phyloP scores from a whole-genome alignment of 306 rosid genomes.

The Pyrus betulifolia region DNA sequence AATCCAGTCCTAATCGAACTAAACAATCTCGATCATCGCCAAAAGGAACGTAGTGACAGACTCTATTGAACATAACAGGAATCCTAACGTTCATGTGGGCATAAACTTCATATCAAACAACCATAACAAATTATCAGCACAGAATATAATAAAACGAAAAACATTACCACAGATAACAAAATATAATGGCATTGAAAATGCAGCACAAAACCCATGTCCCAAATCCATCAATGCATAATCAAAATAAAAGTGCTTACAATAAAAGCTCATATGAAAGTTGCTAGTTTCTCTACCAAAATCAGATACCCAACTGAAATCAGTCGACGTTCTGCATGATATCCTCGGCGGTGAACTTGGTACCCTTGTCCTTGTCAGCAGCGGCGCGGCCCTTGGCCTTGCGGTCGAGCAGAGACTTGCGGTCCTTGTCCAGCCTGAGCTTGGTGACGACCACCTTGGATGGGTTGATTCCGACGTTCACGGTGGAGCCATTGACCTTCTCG shows the following conservation, averaged over 20 bases:
- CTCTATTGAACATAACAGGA: neutral
- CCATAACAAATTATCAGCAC: neutral
- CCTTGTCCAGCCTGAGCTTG: slow-evolving; percentile 84
- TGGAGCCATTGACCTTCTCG: slow-evolving; percentile 91
- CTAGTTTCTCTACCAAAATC: neutral
- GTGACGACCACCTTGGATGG: slow-evolving; percentile 75
- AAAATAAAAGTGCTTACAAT: neutral
- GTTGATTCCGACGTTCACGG: slow-evolving; percentile 88
- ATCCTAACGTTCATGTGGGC: neutral
- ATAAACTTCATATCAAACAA: neutral
- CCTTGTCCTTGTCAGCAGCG: slow-evolving; percentile 93
- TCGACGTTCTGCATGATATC: slow-evolving; percentile 87
- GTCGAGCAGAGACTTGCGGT: slow-evolving; percentile 73
- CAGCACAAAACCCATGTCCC: slow-evolving; percentile 2
- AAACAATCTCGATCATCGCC: neutral
- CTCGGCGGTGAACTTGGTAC: slow-evolving; percentile 84
- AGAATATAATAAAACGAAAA: neutral
- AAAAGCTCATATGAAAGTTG: neutral
- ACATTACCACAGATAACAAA: neutral
- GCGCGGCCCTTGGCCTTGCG: slow-evolving; percentile 97
- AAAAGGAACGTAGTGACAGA: neutral
- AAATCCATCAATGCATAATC: neutral
- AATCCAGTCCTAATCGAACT: neutral
- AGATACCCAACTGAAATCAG: slow-evolving; percentile 19
- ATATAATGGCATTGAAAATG: neutral